Evolutionary conservation across 140 eudicot species (phyloP), one percentile per base, ranked within the genome.

Genomic region (Flaveria floridana): DNA sequence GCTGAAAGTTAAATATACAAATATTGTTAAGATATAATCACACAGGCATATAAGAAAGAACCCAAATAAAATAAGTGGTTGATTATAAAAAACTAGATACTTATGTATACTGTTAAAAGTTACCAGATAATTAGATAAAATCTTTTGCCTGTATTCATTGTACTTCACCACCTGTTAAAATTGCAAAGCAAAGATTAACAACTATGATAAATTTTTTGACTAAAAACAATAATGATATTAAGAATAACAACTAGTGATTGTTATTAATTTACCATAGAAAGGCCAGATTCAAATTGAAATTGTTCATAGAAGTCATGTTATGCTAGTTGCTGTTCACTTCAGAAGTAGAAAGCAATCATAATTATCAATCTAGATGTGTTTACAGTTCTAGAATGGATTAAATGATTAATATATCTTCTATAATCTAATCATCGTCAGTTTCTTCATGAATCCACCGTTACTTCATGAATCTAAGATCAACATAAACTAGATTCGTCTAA

Each of bases 61-160:
- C 12, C 18, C 44, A 12, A 7, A 16, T 30, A 57, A 55, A 20
- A 65, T 34, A 41, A 39, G 69, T 28, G 65, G 16, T 28, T 48
- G 13, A 63, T 16, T n/a, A 46, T 10, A 26, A 19, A 18, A 10
- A 37, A 13, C 42, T 3, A 20, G 23, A 39, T 12, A 28, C 37
- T 74, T 12, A 14, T 62, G 39, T 16, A 63, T 8, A 7, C 65
- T 10, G 64, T n/a, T 14, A 19, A 21, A 39, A 64, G 20, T 48
- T 84, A 88, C 98, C 96, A 83, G 91, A 81, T 93, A 93, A 75
- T 88, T 85, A 26, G 95, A 83, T 83, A 90, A 80, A 47, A 93
- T 93, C 75, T 86, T 90, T 84, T 88, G 93, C 72, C 93, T 76
- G 87, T 93, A 93, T 65, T 93, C 97, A 61, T 82, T 83, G 76